Percentiles rank a stretch among this genome's conserved stretches.
phyloP scores from a whole-genome alignment of 305 asterid species.

The Solanum hybrid region DNA sequence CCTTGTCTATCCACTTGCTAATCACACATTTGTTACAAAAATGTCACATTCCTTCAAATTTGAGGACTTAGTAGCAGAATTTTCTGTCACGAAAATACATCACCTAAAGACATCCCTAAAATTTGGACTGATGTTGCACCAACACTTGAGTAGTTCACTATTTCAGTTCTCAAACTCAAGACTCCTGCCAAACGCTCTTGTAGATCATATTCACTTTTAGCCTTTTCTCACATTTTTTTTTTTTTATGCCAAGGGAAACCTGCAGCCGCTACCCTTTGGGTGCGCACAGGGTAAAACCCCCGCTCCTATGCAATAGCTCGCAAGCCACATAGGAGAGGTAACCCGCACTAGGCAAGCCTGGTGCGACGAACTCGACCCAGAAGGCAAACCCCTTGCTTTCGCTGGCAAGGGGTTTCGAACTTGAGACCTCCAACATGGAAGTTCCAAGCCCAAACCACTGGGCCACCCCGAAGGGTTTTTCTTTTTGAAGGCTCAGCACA shows the following conservation, averaged over 20 bases:
- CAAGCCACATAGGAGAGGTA: too few relatives aligned
- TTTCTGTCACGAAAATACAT: not conserved
- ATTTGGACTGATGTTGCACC: not conserved
- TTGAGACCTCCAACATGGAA: too few relatives aligned
- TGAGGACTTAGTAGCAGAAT: not conserved
- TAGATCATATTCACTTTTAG: not conserved
- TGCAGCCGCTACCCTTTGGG: too few relatives aligned
- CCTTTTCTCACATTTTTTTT: not conserved
- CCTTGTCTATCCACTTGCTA: not conserved
- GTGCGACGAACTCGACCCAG: too few relatives aligned
- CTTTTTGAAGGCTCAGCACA: not conserved
- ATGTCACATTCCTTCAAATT: not conserved
- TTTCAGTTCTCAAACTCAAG: not conserved
- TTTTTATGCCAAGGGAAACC: too few relatives aligned
- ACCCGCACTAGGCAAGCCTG: too few relatives aligned
- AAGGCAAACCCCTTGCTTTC: too few relatives aligned
- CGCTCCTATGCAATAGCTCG: too few relatives aligned
- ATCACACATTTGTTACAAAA: not conserved
- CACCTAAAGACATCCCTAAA: not conserved
- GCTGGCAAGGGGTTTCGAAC: too few relatives aligned
- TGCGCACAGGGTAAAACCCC: too few relatives aligned
- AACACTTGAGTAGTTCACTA: not conserved
- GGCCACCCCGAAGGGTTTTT: too few relatives aligned
- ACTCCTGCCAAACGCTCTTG: not conserved
- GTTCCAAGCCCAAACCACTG: too few relatives aligned